Base-by-base conservation (phyloP, 345 rosid species). In the Murraya koenigii region DNA sequence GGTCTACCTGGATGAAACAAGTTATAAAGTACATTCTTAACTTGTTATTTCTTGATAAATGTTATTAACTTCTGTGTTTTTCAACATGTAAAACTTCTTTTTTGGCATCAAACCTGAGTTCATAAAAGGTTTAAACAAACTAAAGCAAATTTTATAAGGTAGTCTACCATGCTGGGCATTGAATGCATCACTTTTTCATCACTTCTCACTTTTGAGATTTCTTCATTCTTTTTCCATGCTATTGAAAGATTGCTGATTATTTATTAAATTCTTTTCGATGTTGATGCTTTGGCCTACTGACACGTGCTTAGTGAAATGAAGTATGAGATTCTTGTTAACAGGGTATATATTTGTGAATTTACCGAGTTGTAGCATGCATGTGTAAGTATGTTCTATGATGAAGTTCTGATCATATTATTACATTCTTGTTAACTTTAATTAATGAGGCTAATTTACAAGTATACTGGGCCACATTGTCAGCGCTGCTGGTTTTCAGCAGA, bases 31-130 rank as follows among this genome's bases (percentile, higher is more conserved):
- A 61, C 66, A 79, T 65, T 77, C 83, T 78, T 74, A 70, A 71
- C 66, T 64, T 77, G 75, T 75, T 84, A 38, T 61, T 73, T 59
- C 65, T 78, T 78, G 79, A 52, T 76, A 56, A 69, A 49, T 80
- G 66, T 55, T 68, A 47, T 67, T 44, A 72, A 66, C n/a, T 39
- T n/a, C 58, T 80, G 69, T 63, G 78, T 56, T 66, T 69, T 71
- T 41, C 72, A 55, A 65, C 66, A 33, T 65, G 41, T 66, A 52
- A 64, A 63, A 67, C 69, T 28, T 66, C 13, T 33, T 47, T 76
- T 62, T 74, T 60, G 41, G 67, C 19, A 63, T 33, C 35, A 35
- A 74, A 75, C 39, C 60, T 58, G 75, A 78, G 77, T 23, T 44
- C 30, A 65, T 74, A 63, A 74, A 78, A 41, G 13, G 2, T 17